Percentiles rank a stretch among this genome's conserved stretches.
phyloP scores from a whole-genome alignment of 108 stramenopile species.

The Aurantiochytrium sp. region DNA sequence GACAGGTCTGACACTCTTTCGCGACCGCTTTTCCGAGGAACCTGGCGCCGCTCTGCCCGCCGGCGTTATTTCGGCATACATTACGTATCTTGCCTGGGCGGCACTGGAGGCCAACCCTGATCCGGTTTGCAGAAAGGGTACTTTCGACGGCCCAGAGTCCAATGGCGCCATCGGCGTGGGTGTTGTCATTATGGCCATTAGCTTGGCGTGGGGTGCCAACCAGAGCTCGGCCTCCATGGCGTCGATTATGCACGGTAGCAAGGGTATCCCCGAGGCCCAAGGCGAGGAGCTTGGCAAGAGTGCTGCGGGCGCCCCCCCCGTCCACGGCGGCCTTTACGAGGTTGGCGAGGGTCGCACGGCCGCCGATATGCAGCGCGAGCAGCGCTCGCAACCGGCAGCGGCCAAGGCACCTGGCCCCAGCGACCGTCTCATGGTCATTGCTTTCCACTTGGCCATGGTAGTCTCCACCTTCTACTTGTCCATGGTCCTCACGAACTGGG shows the following conservation, averaged over 20 bases:
- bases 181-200: background rate
- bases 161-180: background rate
- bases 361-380: background rate
- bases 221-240: background rate
- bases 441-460: background rate
- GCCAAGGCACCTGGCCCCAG: background rate
- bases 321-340: background rate
- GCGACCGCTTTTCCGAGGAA: background rate
- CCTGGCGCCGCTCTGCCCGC: slow-evolving; percentile 2
- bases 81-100: slow-evolving; percentile 6
- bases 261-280: background rate
- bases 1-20: background rate
- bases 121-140: background rate
- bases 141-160: background rate
- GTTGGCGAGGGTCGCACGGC: background rate
- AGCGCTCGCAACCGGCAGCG: background rate
- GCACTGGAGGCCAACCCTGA: background rate
- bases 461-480: background rate
- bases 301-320: background rate
- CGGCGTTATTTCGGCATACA: background rate
- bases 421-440: background rate
- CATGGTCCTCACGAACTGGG: slow-evolving; percentile 16
- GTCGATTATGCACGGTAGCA: background rate
- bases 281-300: background rate
- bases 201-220: background rate